Percentiles rank a stretch among this genome's conserved stretches.
phyloP scores from a whole-genome alignment of 2,329 filamentous ascomycete species.

The Cryphonectria nitschkei region DNA sequence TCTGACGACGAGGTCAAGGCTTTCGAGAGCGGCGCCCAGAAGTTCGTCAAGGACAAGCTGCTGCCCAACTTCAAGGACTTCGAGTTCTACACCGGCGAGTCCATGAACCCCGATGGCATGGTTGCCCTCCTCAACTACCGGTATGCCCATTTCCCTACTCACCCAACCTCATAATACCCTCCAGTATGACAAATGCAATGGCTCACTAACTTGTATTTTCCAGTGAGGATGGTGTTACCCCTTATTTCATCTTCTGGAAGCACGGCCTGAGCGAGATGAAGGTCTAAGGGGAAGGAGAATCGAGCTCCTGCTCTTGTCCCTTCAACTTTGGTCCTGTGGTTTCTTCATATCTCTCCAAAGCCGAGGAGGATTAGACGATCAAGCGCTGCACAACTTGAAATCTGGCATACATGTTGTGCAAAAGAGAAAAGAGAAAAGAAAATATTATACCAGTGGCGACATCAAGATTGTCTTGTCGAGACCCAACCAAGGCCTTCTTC shows the following conservation, averaged over 20 bases:
- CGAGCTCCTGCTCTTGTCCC: slow-evolving; percentile 9
- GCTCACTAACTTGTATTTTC: background rate
- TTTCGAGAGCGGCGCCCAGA: slow-evolving; percentile 77
- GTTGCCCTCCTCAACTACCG: slow-evolving; percentile 96
- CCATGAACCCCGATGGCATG: slow-evolving; percentile 94
- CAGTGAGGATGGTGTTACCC: slow-evolving; percentile 83
- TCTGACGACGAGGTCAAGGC: slow-evolving; percentile 69
- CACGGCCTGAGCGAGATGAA: slow-evolving; percentile 87
- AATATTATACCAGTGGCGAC: slow-evolving; percentile 30
- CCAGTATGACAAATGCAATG: background rate
- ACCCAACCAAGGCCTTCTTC: background rate
- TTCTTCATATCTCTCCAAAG: background rate
- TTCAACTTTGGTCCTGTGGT: slow-evolving; percentile 12
- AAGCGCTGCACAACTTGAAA: slow-evolving; percentile 22
- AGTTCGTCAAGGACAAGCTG: slow-evolving; percentile 81
- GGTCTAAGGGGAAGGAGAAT: slow-evolving; percentile 67
- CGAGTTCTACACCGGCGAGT: slow-evolving; percentile 91
- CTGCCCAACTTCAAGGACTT: slow-evolving; percentile 90
- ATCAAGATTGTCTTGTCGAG: slow-evolving; percentile 15
- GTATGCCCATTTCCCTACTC: slow-evolving; percentile 9
- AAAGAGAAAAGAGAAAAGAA: slow-evolving; percentile 9
- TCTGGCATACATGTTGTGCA: slow-evolving; percentile 22
- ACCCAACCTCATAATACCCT: background rate
- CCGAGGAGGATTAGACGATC: slow-evolving; percentile 18
- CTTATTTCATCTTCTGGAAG: slow-evolving; percentile 92